Evolutionary conservation across 225 moss, liverwort and hornwort species (phyloP).

Genomic region (Ulota crispa): DNA sequence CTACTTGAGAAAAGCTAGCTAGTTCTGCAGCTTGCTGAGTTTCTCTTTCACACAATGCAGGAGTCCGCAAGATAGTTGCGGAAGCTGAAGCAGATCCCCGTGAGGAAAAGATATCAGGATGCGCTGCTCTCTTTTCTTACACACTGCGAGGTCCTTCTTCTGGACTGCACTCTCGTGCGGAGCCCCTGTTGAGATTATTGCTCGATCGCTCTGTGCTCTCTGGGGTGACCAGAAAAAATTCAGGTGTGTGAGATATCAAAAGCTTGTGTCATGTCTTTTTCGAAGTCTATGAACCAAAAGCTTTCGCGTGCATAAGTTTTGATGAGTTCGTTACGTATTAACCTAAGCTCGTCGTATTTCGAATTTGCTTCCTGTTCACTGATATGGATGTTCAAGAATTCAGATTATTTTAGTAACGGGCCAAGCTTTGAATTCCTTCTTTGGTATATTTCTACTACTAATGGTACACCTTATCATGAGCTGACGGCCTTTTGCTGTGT

Average conservation of each 20-base stretch:
- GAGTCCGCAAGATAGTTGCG: constrained; percentile 70
- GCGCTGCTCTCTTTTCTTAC: constrained; percentile 74
- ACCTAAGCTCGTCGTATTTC: background rate
- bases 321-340: constrained; percentile 2
- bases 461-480: background rate
- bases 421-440: background rate
- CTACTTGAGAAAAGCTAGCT: background rate
- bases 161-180: constrained; percentile 89
- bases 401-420: background rate
- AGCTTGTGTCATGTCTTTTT: background rate
- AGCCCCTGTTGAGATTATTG: constrained; percentile 71
- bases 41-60: constrained; percentile 35
- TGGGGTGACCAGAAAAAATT: constrained; percentile 54
- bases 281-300: background rate
- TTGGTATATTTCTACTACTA: background rate
- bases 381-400: background rate
- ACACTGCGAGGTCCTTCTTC: constrained; percentile 82
- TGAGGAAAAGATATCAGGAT: constrained; percentile 63
- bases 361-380: background rate
- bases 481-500: constrained; percentile 14
- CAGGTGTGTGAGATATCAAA: constrained; percentile 45
- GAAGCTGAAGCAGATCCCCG: constrained; percentile 74
- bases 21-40: constrained; percentile 18
- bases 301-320: background rate
- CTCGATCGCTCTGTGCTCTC: constrained; percentile 77